Evolutionary conservation across 2,329 filamentous ascomycete species (phyloP), one percentile per base, ranked within the genome.

Genomic region (Fusarium caatingaense): DNA sequence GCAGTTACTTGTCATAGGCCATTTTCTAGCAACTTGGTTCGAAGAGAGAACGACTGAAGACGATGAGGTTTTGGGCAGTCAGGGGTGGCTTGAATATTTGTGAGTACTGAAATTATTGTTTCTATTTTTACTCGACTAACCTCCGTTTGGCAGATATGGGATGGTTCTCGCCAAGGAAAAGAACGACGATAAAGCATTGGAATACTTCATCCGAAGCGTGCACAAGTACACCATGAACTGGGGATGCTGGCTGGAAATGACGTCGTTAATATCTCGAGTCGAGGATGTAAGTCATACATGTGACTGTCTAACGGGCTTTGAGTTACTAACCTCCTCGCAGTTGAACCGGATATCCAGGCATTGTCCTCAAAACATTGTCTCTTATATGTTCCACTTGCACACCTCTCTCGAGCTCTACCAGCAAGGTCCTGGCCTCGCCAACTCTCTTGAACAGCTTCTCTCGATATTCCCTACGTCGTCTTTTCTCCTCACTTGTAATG

Each of bases 201-300:
- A 92, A 68, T 97, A 92, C 86, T 86, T 99, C n/a, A 85, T 98
- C 54, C 88, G 89, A 68, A 97, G 94, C 76, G 93, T 98, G 12
- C 92, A 97, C 78, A 83, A 93, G 42, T 97, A 94, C 75, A 93
- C 94, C 2, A 97, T 94, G 87, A 97, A 98, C 77, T 99, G 96
- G 96, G 93, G 94, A 10, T 94, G 94, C 66, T 99, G 96, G 96
- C 87, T 96, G 62, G 96, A 99, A 81, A 88, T 99, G 79, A 93
- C 92, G 6, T 90, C 90, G 41, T 84, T 98, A 27, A 88, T 97
- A 64, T 88, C 89, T 37, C 90, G 92, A 34, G 86, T 92, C 11
- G 94, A 98, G 79, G 93, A 97, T 80, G 91, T 96, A 80, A 80
- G 89, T 83, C 65, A 13, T 45, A 58, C 37, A 44, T 41, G 25